phyloP scores from a whole-genome alignment of 2,329 filamentous ascomycete genomes.

The Cladosporium sp. region DNA sequence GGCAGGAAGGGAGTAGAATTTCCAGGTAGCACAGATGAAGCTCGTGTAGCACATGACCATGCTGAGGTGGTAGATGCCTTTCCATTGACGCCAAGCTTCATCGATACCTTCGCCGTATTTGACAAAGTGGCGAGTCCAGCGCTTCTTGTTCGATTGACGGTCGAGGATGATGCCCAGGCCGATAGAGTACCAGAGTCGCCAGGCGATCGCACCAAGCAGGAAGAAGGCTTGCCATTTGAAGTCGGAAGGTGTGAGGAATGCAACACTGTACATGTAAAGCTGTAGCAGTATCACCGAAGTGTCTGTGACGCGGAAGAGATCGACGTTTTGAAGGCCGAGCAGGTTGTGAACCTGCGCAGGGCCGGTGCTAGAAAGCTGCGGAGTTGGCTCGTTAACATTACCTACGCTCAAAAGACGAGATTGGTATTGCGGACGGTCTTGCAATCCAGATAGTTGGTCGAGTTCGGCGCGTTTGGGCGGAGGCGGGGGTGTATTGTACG shows the following conservation, averaged over 20 bases:
- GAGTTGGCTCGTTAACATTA: slow-evolving; percentile 30
- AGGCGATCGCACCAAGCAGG: slow-evolving; percentile 71
- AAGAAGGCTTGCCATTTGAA: slow-evolving; percentile 72
- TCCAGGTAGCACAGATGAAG: slow-evolving; percentile 89
- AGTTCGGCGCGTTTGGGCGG: slow-evolving; percentile 45
- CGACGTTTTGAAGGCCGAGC: slow-evolving; percentile 76
- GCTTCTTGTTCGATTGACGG: slow-evolving; percentile 81
- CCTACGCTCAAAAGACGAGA: slow-evolving; percentile 35
- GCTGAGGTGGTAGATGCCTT: slow-evolving; percentile 88
- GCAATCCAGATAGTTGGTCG: slow-evolving; percentile 33
- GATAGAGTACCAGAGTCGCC: slow-evolving; percentile 88
- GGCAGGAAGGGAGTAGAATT: slow-evolving; percentile 83
- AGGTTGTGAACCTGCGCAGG: slow-evolving; percentile 76
- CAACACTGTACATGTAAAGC: slow-evolving; percentile 68
- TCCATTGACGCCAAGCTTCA: slow-evolving; percentile 98
- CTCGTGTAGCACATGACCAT: slow-evolving; percentile 85
- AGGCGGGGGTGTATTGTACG: slow-evolving; percentile 84
- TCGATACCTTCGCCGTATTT: slow-evolving; percentile 88
- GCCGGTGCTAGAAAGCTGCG: slow-evolving; percentile 42
- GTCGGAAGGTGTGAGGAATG: slow-evolving; percentile 73
- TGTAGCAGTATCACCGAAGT: slow-evolving; percentile 73
- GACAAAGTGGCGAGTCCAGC: slow-evolving; percentile 95
- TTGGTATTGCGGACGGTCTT: slow-evolving; percentile 37
- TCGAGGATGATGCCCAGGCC: slow-evolving; percentile 83
- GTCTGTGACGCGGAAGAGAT: slow-evolving; percentile 84